Conservation (phyloP, 2,329 filamentous ascomycete species). For the Fusarium clavum region DNA sequence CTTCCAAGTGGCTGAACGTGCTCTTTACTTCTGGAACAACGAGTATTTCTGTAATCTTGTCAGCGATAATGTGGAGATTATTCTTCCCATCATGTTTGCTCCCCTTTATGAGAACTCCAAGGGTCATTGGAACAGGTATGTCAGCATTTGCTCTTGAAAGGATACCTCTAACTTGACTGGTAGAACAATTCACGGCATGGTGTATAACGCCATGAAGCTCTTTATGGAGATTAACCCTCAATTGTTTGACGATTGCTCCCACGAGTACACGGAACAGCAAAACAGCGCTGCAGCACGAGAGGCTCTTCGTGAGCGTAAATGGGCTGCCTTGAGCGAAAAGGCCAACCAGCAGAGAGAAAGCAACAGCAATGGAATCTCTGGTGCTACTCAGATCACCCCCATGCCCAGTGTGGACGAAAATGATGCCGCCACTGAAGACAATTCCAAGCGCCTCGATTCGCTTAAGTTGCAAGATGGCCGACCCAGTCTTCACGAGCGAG, state of each 20-base stretch:
- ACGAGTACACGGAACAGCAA: slow-evolving; percentile 97
- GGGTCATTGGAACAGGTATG: slow-evolving; percentile 97
- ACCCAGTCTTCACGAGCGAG: slow-evolving; percentile 67
- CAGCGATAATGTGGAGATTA: slow-evolving; percentile 98
- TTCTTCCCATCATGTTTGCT: slow-evolving; percentile 98
- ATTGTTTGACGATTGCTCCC: slow-evolving; percentile 97
- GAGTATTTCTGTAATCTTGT: slow-evolving; percentile 99
- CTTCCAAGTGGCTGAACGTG: slow-evolving; percentile 97
- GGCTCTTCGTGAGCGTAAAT: slow-evolving; percentile 83
- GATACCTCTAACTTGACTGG: slow-evolving; percentile 7
- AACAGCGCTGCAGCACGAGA: slow-evolving; percentile 90
- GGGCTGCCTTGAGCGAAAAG: slow-evolving; percentile 86
- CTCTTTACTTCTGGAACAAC: slow-evolving; percentile 99
- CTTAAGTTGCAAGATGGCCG: slow-evolving; percentile 87
- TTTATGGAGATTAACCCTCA: slow-evolving; percentile 99
- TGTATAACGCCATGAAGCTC: slow-evolving; percentile 99
- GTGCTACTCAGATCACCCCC: slow-evolving; percentile 54
- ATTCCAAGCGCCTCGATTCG: slow-evolving; percentile 87
- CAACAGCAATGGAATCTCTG: slow-evolving; percentile 47
- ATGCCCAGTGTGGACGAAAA: slow-evolving; percentile 75
- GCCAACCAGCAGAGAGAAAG: slow-evolving; percentile 74
- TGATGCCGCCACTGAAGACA: slow-evolving; percentile 83
- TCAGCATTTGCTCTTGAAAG: neutral
- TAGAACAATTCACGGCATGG: slow-evolving; percentile 99
- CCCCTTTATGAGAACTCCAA: slow-evolving; percentile 99